A percentile compares a stretch with the other conserved stretches of the same genome.
These are phyloP conservation scores for Phytophthora macrochlamydospora DNA, from an alignment of 352 stramenopile genomes.

Conservation along the genomic window DNA sequence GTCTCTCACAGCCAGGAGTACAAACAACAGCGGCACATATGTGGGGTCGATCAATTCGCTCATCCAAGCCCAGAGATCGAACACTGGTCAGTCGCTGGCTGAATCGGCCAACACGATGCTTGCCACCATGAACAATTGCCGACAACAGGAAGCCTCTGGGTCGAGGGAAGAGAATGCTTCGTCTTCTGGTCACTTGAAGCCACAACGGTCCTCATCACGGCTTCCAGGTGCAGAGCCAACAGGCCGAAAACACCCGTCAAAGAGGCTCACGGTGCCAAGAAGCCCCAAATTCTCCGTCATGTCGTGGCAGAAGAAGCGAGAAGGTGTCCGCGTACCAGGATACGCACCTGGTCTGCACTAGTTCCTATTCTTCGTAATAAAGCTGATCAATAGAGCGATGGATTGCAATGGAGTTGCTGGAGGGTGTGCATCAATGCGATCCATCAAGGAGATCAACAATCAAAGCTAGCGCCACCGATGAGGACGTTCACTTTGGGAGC, in stretches of 20 bases:
- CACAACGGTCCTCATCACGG: constrained; percentile 43
- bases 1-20: constrained; percentile 19
- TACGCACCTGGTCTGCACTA: background rate
- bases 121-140: constrained; percentile 33
- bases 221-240: constrained; percentile 21
- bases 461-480: background rate
- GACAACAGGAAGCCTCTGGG: constrained; percentile 2
- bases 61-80: constrained; percentile 60
- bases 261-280: constrained; percentile 74
- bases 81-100: constrained; percentile 52
- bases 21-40: constrained; percentile 29
- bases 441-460: constrained; percentile 17
- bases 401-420: constrained; percentile 21
- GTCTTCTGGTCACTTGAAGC: constrained; percentile 27
- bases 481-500: too few relatives aligned
- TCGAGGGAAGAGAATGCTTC: constrained; percentile 21
- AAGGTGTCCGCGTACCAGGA: constrained; percentile 14
- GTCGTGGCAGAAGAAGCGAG: constrained; percentile 82
- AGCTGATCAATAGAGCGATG: constrained; percentile 9
- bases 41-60: constrained; percentile 72
- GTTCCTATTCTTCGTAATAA: constrained; percentile 4
- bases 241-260: constrained; percentile 32
- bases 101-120: constrained; percentile 56
- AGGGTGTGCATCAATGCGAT: constrained; percentile 37
- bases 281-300: constrained; percentile 88